Evolutionary conservation across 352 stramenopile species (phyloP), one percentile per base, ranked within the genome.

Genomic region (Phytophthora cryptogea): DNA sequence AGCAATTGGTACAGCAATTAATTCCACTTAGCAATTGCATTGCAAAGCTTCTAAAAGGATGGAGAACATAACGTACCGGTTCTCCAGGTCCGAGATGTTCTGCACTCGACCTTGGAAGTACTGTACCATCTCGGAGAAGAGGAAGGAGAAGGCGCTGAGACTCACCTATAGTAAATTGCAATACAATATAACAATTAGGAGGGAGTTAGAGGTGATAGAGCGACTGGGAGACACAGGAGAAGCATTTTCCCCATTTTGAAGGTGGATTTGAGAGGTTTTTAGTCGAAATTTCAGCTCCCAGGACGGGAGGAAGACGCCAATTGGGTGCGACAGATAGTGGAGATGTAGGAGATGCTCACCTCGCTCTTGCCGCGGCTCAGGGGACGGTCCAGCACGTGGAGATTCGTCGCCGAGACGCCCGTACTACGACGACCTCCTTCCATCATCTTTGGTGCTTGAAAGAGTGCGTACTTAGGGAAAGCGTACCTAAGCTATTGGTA

Each of bases 121-220:
- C 78, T 99, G 96, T 7, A 99, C 96, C 76, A 99, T 92, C 77
- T 99, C 97, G 10, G 89, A 98, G 73, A 99, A 99, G 39, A 99
- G 78, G 80, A 98, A 98, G 31, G 93, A 89, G 78, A 99, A 99
- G 20, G 91, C 92, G 59, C 90, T 98, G 31, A 98, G 72, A 53
- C 91, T 98, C 28, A 98, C 88, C 76, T 94, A 66, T 8, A 46
- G n/a, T 11, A 57, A 30, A 37, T 17, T 3, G 41, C 17, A 32
- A 50, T 28, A 17, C 0, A 11, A 30, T 17, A 17, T 14, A 40
- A 14, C 13, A 17, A 17, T 40, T 40, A 40, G 35, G 17, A 17
- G 17, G 2, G 35, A 20, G 16, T 20, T 13, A 40, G 35, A 16
- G 14, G 17, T 2, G 17, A 20, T 40, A 8, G 5, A 39, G 33